Conservation (phyloP, 179 eudicot species). For the Gypsophila paniculata region DNA sequence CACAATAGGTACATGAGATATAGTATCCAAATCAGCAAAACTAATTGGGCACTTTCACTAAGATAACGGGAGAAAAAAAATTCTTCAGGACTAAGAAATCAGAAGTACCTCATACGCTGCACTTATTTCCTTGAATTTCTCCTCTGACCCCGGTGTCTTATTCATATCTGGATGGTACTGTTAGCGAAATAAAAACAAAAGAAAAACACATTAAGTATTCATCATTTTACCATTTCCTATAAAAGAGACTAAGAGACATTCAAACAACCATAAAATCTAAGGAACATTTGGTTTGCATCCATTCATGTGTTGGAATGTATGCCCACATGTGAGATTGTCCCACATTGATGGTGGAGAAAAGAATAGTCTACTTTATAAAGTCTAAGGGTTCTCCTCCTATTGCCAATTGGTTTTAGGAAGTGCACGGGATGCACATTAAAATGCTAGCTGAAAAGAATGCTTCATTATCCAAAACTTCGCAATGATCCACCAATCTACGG, state of each 20-base stretch:
- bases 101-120: slow-evolving; percentile 88
- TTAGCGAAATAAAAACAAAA: slow-evolving; percentile 6
- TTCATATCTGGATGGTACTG: slow-evolving; percentile 93
- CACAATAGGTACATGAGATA: not conserved
- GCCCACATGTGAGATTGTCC: no score
- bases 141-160: slow-evolving; percentile 76
- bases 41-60: not conserved
- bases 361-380: no score
- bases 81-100: not conserved
- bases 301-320: no score
- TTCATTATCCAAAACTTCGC: not conserved
- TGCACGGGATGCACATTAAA: not conserved
- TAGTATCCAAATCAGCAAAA: not conserved
- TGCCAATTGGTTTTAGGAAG: not conserved
- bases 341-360: no score
- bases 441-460: slow-evolving; percentile 6
- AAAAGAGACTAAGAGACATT: not conserved
- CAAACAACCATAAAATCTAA: not conserved
- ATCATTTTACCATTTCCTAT: slow-evolving; percentile 4
- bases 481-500: not conserved
- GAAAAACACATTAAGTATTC: slow-evolving; percentile 1
- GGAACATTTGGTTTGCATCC: no score
- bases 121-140: slow-evolving; percentile 82
- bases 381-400: no score
- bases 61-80: slow-evolving; percentile 3